These are phyloP conservation scores for Mycena latifolia DNA, from an alignment of 768 basidiomycete genomes.

Conservation along the genomic window DNA sequence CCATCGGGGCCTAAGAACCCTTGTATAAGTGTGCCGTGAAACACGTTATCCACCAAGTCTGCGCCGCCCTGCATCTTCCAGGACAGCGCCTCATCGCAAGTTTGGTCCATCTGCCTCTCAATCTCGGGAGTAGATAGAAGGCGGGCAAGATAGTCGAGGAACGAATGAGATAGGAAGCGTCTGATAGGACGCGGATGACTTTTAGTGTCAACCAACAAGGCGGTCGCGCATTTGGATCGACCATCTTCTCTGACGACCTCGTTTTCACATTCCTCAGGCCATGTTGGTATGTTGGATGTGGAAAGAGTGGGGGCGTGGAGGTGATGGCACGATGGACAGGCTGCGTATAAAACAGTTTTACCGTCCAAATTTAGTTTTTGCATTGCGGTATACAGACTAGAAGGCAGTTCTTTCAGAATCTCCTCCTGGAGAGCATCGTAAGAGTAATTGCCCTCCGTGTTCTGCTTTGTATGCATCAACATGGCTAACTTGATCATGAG, in stretches of 20 bases:
- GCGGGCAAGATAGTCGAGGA: conserved; percentile 40
- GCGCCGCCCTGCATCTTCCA: neutral
- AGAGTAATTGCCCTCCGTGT: neutral
- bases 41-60: conserved; percentile 2
- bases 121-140: conserved; percentile 22
- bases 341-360: conserved; percentile 23
- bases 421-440: conserved; percentile 22
- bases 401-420: conserved; percentile 21
- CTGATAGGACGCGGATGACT: conserved; percentile 27
- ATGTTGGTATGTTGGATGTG: conserved; percentile 2
- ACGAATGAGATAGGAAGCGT: conserved; percentile 30
- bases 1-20: conserved; percentile 14
- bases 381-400: conserved; percentile 15
- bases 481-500: conserved; percentile 18
- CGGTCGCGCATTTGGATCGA: conserved; percentile 1
- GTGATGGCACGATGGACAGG: conserved; percentile 30
- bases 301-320: conserved; percentile 17
- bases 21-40: conserved; percentile 3
- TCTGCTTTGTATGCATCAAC: neutral
- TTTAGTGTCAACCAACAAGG: conserved; percentile 1
- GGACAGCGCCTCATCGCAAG: conserved; percentile 16
- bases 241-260: conserved; percentile 1
- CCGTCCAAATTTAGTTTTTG: conserved; percentile 20
- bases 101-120: neutral
- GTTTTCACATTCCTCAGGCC: conserved; percentile 12